Base-by-base conservation (phyloP, 2,329 filamentous ascomycete genomes). In the Epicoccum sorghinum region DNA sequence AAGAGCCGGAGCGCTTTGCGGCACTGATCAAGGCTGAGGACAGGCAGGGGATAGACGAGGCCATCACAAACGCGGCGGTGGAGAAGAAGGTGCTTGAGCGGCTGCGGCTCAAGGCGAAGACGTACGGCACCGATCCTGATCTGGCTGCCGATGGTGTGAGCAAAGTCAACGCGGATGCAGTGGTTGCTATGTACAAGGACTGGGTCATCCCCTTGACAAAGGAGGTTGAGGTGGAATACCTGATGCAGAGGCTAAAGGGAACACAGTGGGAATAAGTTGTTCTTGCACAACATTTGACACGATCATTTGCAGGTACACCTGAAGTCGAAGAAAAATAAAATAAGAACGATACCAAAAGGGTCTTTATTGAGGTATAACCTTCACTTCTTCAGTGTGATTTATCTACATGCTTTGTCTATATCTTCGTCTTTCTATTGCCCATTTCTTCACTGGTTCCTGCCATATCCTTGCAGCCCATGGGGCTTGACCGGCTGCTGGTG, bases 121-220 rank as follows among this genome's bases (percentile, higher is more conserved):
- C 92, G 7, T 99, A 98, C 75, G 93, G 95, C 30, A 95, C 87
- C 25, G 93, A 98, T 76, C 93, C 95, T 1, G 89, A 88, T 43
- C 80, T 85, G 42, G 60, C 77, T 67, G 79, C 79, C 6, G 79
- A 82, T 13, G 82, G 81, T n/a, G 79, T 81, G 51, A 81, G 80
- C 61, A 98, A 98, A 83, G 96, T 99, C 69, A 87, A 98, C 70
- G 90, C 90, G 2, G 91, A 98, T 57, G 93, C 93, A 1, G 72
- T 75, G 0, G 72, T 74, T 3, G 73, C 64, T 18, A 76, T 76
- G 72, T 76, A 76, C 62, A 74, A 75, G 82, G 85, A 96, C 74
- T 90, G 90, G 77, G 93, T 99, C 57, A 99, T 99, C 65, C 95
- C 95, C 0, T 77, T 98, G 74, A 99, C 95, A n/a, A 99, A 99